A percentile compares a stretch with the other conserved stretches of the same genome.
phyloP scores from a whole-genome alignment of 345 rosid species.

The Chamaenerion angustifolium region DNA sequence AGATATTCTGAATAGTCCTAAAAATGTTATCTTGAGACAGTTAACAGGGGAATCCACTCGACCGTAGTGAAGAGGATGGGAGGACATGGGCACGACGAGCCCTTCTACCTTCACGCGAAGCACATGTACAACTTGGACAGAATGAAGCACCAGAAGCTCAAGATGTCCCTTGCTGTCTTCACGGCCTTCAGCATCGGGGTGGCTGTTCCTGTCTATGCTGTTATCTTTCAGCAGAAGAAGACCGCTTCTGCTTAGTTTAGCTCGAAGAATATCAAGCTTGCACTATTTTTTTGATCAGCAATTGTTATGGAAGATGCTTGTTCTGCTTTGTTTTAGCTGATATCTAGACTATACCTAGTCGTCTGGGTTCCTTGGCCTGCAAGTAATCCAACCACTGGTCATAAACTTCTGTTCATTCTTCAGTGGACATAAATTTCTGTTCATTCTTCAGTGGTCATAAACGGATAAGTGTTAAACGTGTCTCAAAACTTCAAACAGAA shows the following conservation, averaged over 20 bases:
- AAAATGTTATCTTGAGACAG: constrained; percentile 9
- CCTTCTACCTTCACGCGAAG: constrained; percentile 74
- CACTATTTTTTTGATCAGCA: neutral
- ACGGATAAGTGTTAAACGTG: too few relatives aligned
- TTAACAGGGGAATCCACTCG: constrained; percentile 34
- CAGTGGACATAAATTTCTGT: too few relatives aligned
- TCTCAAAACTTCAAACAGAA: too few relatives aligned
- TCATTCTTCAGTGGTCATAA: too few relatives aligned
- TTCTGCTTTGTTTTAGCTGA: neutral
- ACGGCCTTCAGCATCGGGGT: constrained; percentile 85
- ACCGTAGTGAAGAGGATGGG: constrained; percentile 70
- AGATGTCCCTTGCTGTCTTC: constrained; percentile 74
- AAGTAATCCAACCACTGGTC: too few relatives aligned
- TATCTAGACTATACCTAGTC: too few relatives aligned
- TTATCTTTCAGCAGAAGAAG: constrained; percentile 92
- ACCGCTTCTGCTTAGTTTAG: constrained; percentile 42
- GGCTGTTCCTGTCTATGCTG: constrained; percentile 70
- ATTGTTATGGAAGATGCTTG: neutral
- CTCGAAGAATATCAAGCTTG: neutral
- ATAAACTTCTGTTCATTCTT: too few relatives aligned
- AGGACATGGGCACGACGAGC: constrained; percentile 40
- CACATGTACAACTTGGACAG: constrained; percentile 98
- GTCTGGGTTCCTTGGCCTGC: too few relatives aligned
- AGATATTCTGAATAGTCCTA: neutral
- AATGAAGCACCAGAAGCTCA: constrained; percentile 67